Base-by-base conservation (phyloP, 768 basidiomycete species). In the Imleria badia region DNA sequence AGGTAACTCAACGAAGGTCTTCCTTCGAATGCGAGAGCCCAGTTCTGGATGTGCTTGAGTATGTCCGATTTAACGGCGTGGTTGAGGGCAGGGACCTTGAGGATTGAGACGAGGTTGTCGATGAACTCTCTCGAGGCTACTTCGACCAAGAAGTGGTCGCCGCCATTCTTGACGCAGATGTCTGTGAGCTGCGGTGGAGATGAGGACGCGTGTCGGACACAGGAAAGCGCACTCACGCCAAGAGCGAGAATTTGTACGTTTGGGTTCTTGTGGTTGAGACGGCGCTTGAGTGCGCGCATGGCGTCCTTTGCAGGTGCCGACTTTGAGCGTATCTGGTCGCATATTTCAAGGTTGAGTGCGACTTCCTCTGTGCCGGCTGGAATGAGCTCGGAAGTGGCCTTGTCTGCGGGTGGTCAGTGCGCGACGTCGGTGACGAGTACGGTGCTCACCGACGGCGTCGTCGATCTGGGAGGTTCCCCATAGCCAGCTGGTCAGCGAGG, bases 261-360 rank as follows among this genome's bases (percentile, higher is more conserved):
- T 0, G 94, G 94, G 70, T 99, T 99, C 82, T 89, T 91, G 74
- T 96, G 91, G 65, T 87, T 86, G 46, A 98, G 76, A 46, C 95
- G 82, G 23, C 86, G 82, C 73, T 94, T 94, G 66, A 99, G 77
- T 19, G 88, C 84, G 54, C 87, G 87, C 86, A 94, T 90, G 5
- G 96, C 89, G 56, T 89, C 85, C 73, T 89, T 89, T 17, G 95
- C 86, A 17, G 83, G 81, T 1, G 88, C 87, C 39, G 89, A 83
- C 76, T 96, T 95, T 7, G 92, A 92, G 50, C 94, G 85, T 68
- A 99, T 94, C 72, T 95, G 89, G 73, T 99, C 97, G 60, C 93
- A 94, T 78, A 98, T 92, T 70, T 98, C 94, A 55, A 99, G 89
- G 64, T 89, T 89, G 59, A 94, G 79, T 10, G 94, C 92, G 36